phyloP scores from a whole-genome alignment of 768 basidiomycete genomes.

The Scleroderma citrinum region DNA sequence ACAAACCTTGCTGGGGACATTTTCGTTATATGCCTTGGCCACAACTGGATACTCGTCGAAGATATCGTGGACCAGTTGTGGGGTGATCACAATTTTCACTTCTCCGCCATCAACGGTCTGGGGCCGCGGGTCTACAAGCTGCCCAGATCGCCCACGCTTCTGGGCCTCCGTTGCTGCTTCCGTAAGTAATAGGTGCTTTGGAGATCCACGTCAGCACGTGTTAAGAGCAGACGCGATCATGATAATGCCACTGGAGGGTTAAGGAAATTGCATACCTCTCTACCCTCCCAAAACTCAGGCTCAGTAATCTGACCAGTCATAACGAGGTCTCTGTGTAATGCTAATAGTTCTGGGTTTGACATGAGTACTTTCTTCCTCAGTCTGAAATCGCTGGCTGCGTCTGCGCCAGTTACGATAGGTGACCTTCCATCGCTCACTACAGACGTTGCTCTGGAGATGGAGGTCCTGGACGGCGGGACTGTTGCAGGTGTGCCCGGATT shows the following conservation, averaged over 20 bases:
- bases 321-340: constrained; percentile 85
- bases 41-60: constrained; percentile 98
- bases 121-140: constrained; percentile 84
- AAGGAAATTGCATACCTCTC: constrained; percentile 55
- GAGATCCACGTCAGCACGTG: constrained; percentile 18
- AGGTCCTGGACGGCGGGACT: constrained; percentile 32
- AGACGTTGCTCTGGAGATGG: constrained; percentile 58
- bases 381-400: constrained; percentile 62
- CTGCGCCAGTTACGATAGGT: constrained; percentile 51
- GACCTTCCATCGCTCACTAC: constrained; percentile 50
- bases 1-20: constrained; percentile 79
- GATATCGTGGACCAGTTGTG: constrained; percentile 89
- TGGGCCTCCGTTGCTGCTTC: constrained; percentile 70
- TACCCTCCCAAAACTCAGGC: constrained; percentile 94
- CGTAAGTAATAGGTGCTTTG: constrained; percentile 68
- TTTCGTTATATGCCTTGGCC: constrained; percentile 85
- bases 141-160: constrained; percentile 76
- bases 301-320: constrained; percentile 81
- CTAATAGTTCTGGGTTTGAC: constrained; percentile 69
- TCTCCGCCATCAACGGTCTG: constrained; percentile 81
- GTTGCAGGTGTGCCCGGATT: constrained; percentile 30
- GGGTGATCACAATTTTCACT: constrained; percentile 84
- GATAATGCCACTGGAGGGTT: constrained; percentile 9
- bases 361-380: constrained; percentile 76
- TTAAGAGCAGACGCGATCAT: constrained; percentile 4